Base-by-base conservation (phyloP, 768 basidiomycete species). In the Agaricus bisporus region DNA sequence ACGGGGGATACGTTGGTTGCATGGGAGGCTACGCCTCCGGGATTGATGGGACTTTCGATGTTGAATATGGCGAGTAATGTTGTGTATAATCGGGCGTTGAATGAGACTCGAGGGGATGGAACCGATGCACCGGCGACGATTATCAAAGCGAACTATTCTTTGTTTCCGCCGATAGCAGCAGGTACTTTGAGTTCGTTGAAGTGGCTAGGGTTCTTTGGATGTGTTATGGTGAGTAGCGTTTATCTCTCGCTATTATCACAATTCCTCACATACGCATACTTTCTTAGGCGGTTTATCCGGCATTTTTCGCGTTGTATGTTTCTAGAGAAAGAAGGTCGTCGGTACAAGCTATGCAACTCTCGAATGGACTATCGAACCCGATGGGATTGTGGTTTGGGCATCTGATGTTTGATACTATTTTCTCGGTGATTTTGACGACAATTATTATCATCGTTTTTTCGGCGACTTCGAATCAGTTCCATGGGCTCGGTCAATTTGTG, bases 331-430 rank as follows among this genome's bases (percentile, higher is more conserved):
- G 86, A 9, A 76, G 80, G 2, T 80, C 83, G 0, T 80, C 82
- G 2, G 85, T 91, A 0, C 86, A 90, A 63, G 85, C 88, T 2
- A 91, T 91, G 85, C 88, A 91, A 61, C 70, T 86, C 35, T 86
- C 85, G 35, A 88, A 91, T 63, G 88, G 88, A 1, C 66, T 90
- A 25, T 75, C 82, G 1, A 73, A 88, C 60, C 82, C 86, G 17
- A 64, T 81, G 45, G 86, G 85, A 2, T 70, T 91, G 41, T 89
- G 88, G 86, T 69, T 91, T 3, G 89, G 89, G 2, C 89, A 91
- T 66, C 73, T 90, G 14, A 69, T 86, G 62, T 88, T 86, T 65
- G 89, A 91, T 60, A 73, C 79, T 7, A 73, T 86, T 9, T 76
- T 79, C 55, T 75, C 79, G 3, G 58, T 84, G 14, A 66, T 85